Base-by-base conservation (phyloP, 225 moss, liverwort and hornwort species). In the Antitrichia curtipendula region DNA sequence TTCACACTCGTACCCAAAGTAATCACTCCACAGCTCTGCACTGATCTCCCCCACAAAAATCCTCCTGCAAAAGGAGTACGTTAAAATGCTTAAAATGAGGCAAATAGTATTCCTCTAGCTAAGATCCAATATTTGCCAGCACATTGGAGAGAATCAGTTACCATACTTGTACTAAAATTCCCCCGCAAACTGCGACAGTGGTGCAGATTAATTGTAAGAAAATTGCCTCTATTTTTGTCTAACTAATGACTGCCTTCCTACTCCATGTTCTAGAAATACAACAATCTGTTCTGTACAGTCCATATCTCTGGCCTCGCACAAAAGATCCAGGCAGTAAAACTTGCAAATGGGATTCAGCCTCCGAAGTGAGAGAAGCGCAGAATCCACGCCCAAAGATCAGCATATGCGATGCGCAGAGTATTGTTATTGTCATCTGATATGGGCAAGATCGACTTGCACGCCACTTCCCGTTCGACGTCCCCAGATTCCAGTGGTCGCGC, bases 381-480 rank as follows among this genome's bases (percentile, higher is more conserved):
- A 61, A 57, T 79, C 63, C 62, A 84, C 68, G 75, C 90, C 40
- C 80, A 78, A 56, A 45, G 59, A 86, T 80, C 28, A 54, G 75
- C 40, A 20, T 75, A 72, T 60, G 75, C 45, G 84, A 88, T 38
- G 81, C 87, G 27, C 86, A 64, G 63, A 78, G 85, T 75, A 53
- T 53, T 24, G 6, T 36, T 16, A 59, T 18, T 76, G 54, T 90
- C 80, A 91, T 90, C 89, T 89, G 50, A 88, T 70, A 50, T 92
- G 91, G 11, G 89, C 83, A 27, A 76, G 68, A 40, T 93, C 90
- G 4, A 91, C 81, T 83, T 91, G 92, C 49, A 94, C 72, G 79
- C 94, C 94, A 72, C 92, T 92, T 24, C 94, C 94, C 24, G 94
- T 91, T 80, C 94, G 88, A 29, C 94, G 89, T 43, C 94, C 92